Evolutionary conservation across 2,329 filamentous ascomycete species (phyloP), one percentile per base, ranked within the genome.

Genomic region (Pseudogymnoascus sp.): DNA sequence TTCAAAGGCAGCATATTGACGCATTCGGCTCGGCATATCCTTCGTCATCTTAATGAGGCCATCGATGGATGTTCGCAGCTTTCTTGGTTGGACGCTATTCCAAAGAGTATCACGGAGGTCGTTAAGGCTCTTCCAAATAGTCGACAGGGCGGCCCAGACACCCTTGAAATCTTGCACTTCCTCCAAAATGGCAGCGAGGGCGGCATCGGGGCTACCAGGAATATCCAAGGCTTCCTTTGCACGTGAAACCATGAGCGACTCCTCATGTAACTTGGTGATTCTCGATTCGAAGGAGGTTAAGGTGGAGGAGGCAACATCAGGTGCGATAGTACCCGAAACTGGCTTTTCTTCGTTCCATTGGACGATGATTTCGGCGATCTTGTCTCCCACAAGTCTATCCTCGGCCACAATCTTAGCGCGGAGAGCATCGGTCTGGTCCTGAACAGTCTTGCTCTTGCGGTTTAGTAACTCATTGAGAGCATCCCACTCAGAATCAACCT

Each of bases 141-240:
- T 96, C 22, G 91, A 93, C 58, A 99, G 78, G 57, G 90, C 93
- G 33, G 93, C 90, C 94, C 94, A 99, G 8, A 99, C 94, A 18
- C 93, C 97, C 76, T 96, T 96, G 78, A 99, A 99, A 74, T 99
- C 94, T 64, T 96, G 91, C 2, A 99, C 91, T 75, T 99, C 94
- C 72, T 97, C 93, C 14, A 97, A 80, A 7, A 97, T 89, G 25
- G 88, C 83, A n/a, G 84, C 81, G 20, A 99, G 83, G n/a, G 88
- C 86, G 59, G 88, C 89, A 67, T 96, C 90, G 0, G 87, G 79
- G 60, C 85, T 89, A 2, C 89, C 82, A 3, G 93, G 89, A 41
- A 99, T 82, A 71, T 96, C 91, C 41, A 99, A 85, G 3, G 94
- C 94, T 73, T 99, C 94, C 75, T 97, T 99, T 2, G 95, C 95